Evolutionary conservation across 768 basidiomycete genomes (phyloP).

Genomic region (Suillus discolor): DNA sequence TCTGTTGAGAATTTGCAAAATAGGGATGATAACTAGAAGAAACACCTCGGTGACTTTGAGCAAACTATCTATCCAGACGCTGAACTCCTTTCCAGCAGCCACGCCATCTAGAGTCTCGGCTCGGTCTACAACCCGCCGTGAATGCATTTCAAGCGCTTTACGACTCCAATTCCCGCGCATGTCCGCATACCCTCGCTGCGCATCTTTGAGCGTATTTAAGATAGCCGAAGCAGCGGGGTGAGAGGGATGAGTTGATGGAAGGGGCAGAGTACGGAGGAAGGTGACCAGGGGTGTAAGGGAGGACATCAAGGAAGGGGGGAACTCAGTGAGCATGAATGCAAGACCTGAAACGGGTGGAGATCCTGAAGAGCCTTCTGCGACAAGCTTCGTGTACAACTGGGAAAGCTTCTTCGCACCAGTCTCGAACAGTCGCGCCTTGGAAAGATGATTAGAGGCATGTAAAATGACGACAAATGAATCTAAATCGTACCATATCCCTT

Average conservation of each 20-base stretch:
- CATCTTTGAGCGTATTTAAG: constrained; percentile 66
- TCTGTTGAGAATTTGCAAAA: background rate
- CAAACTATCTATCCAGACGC: constrained; percentile 68
- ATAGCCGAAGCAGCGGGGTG: constrained; percentile 75
- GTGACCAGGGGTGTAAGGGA: constrained; percentile 64
- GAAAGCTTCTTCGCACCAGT: constrained; percentile 82
- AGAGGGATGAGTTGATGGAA: constrained; percentile 81
- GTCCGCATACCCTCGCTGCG: constrained; percentile 81
- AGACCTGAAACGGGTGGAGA: constrained; percentile 63
- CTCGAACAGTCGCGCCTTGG: constrained; percentile 72
- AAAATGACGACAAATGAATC: background rate
- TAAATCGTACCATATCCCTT: constrained; percentile 50
- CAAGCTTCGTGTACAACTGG: constrained; percentile 82
- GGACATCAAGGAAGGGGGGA: constrained; percentile 53
- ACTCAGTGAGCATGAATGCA: constrained; percentile 54
- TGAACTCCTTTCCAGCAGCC: constrained; percentile 68
- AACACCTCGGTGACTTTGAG: constrained; percentile 66
- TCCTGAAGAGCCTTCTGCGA: constrained; percentile 85
- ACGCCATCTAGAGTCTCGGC: constrained; percentile 71
- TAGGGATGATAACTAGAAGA: constrained; percentile 17
- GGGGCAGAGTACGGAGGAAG: constrained; percentile 71
- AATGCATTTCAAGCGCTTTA: constrained; percentile 74
- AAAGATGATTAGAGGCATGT: background rate
- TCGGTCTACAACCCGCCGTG: constrained; percentile 67
- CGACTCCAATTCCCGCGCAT: constrained; percentile 82